Base-by-base conservation (phyloP, 2,329 filamentous ascomycete species). In the Nemania abortiva region DNA sequence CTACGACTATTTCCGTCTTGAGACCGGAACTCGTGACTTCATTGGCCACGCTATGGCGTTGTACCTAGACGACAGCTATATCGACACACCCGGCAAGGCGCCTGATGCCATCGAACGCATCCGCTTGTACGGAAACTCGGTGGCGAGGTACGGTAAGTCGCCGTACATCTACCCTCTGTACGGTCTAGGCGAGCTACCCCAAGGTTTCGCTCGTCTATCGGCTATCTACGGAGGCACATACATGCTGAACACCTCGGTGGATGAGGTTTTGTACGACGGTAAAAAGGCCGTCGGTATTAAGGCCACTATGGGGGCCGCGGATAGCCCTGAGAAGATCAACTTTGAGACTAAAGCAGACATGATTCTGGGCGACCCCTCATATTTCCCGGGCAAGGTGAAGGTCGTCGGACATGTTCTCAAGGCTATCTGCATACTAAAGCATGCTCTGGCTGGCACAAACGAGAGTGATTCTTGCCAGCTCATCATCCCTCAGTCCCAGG, bases 111-210 rank as follows among this genome's bases (percentile, higher is more conserved):
- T 99, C 76, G 90, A 95, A 82, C 94, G 95, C 76, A 98, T 99
- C 81, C 90, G 93, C 74, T 88, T 99, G 55, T 99, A 99, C 83
- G 97, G 95, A 76, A 97, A 97, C 88, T 98, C 95, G 34, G 97
- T 99, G 83, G 94, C 95, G 61, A 90, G 95, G 72, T 98, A 98
- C 83, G 96, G 96, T 83, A 98, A 98, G 84, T 98, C 95, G 13
- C 97, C 96, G 54, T 99, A 98, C 86, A 98, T 99, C 85, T 99
- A 99, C 87, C 97, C 96, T 57, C 90, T 98, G 37, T 99, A 99
- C 84, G 96, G 96, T 71, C 90, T 99, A 58, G 96, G 93, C 80
- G 96, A 99, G 85, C 91, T 99, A 65, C 97, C 96, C 42, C 96
- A 99, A 84, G 95, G 95, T 69, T 99, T 99, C 78, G 96, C 96